These are phyloP conservation scores for Mrakia hoshinonis DNA, from an alignment of 768 basidiomycete species.

Conservation along the genomic window DNA sequence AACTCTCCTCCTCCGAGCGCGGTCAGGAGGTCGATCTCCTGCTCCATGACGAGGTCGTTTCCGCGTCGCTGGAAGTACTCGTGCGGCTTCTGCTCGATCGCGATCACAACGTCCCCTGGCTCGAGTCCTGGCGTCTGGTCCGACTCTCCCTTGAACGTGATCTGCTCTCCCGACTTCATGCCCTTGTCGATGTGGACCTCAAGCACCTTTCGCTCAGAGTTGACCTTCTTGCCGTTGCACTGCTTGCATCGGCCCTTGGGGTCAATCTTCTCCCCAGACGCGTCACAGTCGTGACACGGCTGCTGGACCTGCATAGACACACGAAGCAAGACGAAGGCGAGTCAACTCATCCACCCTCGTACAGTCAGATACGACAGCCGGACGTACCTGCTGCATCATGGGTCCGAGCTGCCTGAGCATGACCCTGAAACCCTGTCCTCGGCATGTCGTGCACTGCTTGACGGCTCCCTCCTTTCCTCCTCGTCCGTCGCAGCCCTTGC, in stretches of 20 bases:
- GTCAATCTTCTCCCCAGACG: constrained; percentile 92
- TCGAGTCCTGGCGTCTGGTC: constrained; percentile 82
- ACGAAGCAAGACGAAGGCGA: not conserved
- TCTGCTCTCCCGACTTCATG: constrained; percentile 88
- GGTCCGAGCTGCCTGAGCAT: constrained; percentile 95
- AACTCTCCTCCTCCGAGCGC: constrained; percentile 88
- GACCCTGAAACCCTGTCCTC: constrained; percentile 81
- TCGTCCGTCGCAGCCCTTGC: constrained; percentile 85
- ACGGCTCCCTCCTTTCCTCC: constrained; percentile 97
- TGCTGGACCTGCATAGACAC: constrained; percentile 68
- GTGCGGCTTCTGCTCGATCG: constrained; percentile 86
- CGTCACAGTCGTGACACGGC: constrained; percentile 83
- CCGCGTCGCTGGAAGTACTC: constrained; percentile 80
- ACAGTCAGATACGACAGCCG: not conserved
- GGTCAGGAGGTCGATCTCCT: constrained; percentile 87
- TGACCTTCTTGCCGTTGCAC: constrained; percentile 92
- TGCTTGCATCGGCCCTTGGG: constrained; percentile 78
- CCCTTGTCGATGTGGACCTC: constrained; percentile 98
- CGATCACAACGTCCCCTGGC: constrained; percentile 89
- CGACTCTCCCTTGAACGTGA: constrained; percentile 79
- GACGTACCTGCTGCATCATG: constrained; percentile 66
- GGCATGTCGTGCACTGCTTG: constrained; percentile 63
- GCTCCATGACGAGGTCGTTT: constrained; percentile 72
- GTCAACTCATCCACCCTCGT: too few species aligned
- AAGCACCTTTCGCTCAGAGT: constrained; percentile 89